Percentiles rank a stretch among this genome's conserved stretches.
Conservation (phyloP, 768 basidiomycete genomes). For the Atractiella rhizophila region DNA sequence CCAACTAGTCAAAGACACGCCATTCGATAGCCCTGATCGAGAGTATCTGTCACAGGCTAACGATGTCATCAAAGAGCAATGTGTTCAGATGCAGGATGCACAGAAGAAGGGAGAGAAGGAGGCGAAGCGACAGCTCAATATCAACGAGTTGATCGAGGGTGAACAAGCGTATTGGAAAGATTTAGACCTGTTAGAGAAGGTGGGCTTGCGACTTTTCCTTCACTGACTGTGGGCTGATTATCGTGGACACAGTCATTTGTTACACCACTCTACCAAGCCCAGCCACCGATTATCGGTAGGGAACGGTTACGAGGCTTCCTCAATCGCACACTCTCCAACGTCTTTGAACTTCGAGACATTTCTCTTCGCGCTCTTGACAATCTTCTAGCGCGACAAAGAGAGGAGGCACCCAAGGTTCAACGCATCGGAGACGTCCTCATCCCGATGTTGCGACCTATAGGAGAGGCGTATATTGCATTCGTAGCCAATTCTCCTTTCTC, state of each 20-base stretch:
- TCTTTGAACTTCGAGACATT: constrained; percentile 60
- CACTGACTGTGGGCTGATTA: too few relatives aligned
- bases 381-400: constrained; percentile 62
- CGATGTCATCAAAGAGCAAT: constrained; percentile 47
- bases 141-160: constrained; percentile 63
- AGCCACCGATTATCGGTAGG: constrained; percentile 47
- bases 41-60: constrained; percentile 61
- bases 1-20: constrained; percentile 49
- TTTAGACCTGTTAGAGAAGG: constrained; percentile 52
- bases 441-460: constrained; percentile 67
- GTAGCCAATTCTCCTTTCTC: constrained; percentile 33
- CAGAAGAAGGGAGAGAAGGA: constrained; percentile 51
- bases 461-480: constrained; percentile 62
- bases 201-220: too few relatives aligned
- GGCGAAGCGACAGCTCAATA: constrained; percentile 30
- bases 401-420: constrained; percentile 57
- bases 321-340: constrained; percentile 69
- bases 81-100: too few relatives aligned
- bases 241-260: too few relatives aligned
- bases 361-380: constrained; percentile 60
- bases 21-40: constrained; percentile 49
- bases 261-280: constrained; percentile 40
- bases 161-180: constrained; percentile 78
- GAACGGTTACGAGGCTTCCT: constrained; percentile 51
- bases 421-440: constrained; percentile 73